Conservation (phyloP, 768 basidiomycete species). For the Piloderma croceum region DNA sequence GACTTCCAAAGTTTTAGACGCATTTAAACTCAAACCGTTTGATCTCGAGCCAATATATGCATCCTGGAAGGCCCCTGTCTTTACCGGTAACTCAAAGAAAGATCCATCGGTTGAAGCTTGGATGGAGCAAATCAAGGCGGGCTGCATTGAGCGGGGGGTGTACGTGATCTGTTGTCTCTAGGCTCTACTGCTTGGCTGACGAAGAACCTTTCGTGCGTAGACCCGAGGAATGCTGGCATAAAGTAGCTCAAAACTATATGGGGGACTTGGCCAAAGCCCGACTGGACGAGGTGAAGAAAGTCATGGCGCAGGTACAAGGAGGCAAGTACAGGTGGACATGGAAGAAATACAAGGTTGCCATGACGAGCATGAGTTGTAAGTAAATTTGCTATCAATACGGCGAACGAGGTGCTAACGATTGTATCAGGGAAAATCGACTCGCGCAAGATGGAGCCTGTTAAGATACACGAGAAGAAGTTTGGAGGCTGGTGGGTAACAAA, state of each 20-base stretch:
- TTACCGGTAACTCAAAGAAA: slow-evolving; percentile 63
- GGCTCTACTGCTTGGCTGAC: too few relatives aligned
- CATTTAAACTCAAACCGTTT: slow-evolving; percentile 76
- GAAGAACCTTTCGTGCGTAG: too few relatives aligned
- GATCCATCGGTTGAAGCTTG: slow-evolving; percentile 68
- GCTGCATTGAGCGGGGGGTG: slow-evolving; percentile 64
- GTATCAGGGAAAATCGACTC: slow-evolving; percentile 62
- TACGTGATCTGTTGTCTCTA: too few relatives aligned
- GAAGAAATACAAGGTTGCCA: slow-evolving; percentile 76
- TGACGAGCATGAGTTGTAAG: slow-evolving; percentile 80
- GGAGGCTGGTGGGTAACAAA: slow-evolving; percentile 51
- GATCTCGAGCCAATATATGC: slow-evolving; percentile 65
- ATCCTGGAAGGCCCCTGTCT: slow-evolving; percentile 65
- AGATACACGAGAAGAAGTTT: slow-evolving; percentile 47
- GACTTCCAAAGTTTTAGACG: too few relatives aligned
- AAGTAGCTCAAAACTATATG: slow-evolving; percentile 73
- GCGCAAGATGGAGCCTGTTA: slow-evolving; percentile 53
- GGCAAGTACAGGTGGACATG: slow-evolving; percentile 78
- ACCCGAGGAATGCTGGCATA: too few relatives aligned
- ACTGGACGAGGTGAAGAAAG: slow-evolving; percentile 64
- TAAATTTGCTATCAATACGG: slow-evolving; percentile 11
- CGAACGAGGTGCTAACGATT: slow-evolving; percentile 4
- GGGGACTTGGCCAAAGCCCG: slow-evolving; percentile 61
- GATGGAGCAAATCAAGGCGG: slow-evolving; percentile 65
- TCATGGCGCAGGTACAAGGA: slow-evolving; percentile 69